Evolutionary conservation across 2,329 filamentous ascomycete species (phyloP).

Genomic region (Helotiales sp.): DNA sequence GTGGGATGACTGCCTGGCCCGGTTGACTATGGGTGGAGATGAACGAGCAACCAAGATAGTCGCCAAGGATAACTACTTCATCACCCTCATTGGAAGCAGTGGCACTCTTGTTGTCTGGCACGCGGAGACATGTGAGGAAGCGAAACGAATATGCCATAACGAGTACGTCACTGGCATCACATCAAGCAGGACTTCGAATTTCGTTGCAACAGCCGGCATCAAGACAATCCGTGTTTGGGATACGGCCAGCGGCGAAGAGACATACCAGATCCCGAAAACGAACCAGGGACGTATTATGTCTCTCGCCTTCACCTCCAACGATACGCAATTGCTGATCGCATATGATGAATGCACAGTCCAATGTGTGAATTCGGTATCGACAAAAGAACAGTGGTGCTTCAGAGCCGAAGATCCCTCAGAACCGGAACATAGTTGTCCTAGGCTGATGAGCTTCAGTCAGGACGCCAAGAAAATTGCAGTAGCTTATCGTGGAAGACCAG

Average conservation of each 20-base stretch:
- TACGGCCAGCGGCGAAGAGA: background rate
- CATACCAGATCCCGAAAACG: background rate
- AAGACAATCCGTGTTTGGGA: too few species aligned
- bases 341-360: background rate
- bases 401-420: background rate
- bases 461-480: background rate
- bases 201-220: too few species aligned
- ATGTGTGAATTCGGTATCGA: slow-evolving; percentile 7
- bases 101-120: slow-evolving; percentile 27
- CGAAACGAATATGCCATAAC: background rate
- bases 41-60: slow-evolving; percentile 9
- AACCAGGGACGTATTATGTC: background rate
- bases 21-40: background rate
- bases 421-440: background rate
- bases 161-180: too few species aligned
- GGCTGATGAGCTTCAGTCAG: background rate
- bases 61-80: slow-evolving; percentile 26
- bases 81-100: slow-evolving; percentile 21
- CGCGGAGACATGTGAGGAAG: slow-evolving; percentile 26
- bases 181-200: too few species aligned
- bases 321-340: background rate
- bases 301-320: background rate
- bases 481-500: background rate
- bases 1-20: background rate
- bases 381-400: slow-evolving; percentile 20